Evolutionary conservation across 371 early-diverging fungal genomes (phyloP).

Genomic region (Rhizopus delemar): DNA sequence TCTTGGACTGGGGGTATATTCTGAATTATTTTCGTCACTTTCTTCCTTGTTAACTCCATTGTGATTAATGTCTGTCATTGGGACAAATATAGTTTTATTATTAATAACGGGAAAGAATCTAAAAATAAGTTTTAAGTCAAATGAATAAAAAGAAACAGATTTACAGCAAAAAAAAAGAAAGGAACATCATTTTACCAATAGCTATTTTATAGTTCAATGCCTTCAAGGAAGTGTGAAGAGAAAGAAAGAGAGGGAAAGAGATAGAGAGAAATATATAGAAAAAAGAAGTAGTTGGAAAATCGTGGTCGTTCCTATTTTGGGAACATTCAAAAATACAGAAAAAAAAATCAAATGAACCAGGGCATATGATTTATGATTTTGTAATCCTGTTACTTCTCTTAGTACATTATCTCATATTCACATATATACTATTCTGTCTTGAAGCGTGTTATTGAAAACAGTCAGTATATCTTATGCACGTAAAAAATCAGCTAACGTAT

Average conservation of each 20-base stretch:
- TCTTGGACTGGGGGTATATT: slow-evolving; percentile 14
- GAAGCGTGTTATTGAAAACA: too few species aligned
- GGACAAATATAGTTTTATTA: background rate
- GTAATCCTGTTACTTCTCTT: too few species aligned
- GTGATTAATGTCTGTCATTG: background rate
- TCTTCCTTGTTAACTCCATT: background rate
- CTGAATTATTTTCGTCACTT: background rate
- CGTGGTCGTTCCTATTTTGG: slow-evolving; percentile 1
- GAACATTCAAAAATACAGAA: background rate
- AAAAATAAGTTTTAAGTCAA: slow-evolving; percentile 1
- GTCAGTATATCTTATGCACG: too few species aligned
- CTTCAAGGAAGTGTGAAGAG: background rate
- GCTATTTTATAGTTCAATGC: too few species aligned
- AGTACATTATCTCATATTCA: too few species aligned
- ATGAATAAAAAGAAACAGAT: background rate
- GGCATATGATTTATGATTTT: too few species aligned
- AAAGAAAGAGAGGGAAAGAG: background rate
- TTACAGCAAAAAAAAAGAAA: background rate
- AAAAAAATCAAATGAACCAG: too few species aligned
- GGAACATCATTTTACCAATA: too few species aligned
- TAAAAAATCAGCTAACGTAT: too few species aligned
- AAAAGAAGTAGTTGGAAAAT: slow-evolving; percentile 2
- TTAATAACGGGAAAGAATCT: background rate
- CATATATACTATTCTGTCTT: too few species aligned
- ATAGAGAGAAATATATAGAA: background rate